Base-by-base conservation (phyloP, 176 grass and related monocot species). In the Puccinellia tenuiflora region DNA sequence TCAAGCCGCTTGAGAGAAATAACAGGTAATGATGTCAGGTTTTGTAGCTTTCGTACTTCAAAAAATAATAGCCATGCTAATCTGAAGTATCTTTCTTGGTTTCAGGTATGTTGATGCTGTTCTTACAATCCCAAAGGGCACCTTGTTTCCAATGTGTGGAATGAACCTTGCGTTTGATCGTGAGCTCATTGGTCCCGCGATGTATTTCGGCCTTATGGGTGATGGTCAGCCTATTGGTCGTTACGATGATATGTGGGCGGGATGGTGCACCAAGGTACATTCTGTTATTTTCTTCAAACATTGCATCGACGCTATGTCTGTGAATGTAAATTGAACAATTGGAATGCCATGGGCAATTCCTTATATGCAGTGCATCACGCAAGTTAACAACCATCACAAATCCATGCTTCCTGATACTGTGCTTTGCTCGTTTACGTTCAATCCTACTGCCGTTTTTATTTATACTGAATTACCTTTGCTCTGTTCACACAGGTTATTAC, bases 121-220 rank as follows among this genome's bases (percentile, higher is more conserved):
- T 78, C 85, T 93, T 48, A 90, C 91, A 31, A 83, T 93, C 46
- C 91, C 91, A 1, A 93, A 81, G 83, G 85, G 91, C 25, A 90
- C 91, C 52, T 88, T 93, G 47, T 93, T 93, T 76, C 91, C 91
- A 0, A 90, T 93, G 91, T 93, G 91, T 39, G 91, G 91, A 82
- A 93, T 93, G 91, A 93, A 93, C 77, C 85, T 93, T 72, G 91
- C 91, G 1, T 93, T 93, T 66, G 78, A 93, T 46, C 91, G 91
- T 74, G 91, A 93, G 69, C 85, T 93, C 69, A 93, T 93, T 84
- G 91, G 91, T 68, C 88, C 91, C 84, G 91, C 91, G 1, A 93
- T 93, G 91, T 93, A 93, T 72, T 93, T 93, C 0, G 88, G 91
- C 76, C 91, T 93, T 73, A 93, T 90, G 91, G 91, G 91, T 77